Conservation (phyloP, 2,329 filamentous ascomycete genomes). For the Beauveria caledonica region DNA sequence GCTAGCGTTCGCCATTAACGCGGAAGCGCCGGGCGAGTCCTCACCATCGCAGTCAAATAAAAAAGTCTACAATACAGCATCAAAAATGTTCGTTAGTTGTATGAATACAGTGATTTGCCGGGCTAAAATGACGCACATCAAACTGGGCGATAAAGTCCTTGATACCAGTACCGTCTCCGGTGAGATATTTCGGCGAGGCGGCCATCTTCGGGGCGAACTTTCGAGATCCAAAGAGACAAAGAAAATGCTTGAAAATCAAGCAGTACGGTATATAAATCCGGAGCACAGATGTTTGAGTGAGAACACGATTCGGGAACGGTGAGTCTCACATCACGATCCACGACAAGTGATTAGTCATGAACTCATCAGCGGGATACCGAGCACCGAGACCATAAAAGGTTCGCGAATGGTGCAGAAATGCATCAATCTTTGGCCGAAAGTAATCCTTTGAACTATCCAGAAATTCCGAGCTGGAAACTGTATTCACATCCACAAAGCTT, state of each 20-base stretch:
- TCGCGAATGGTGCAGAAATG: neutral
- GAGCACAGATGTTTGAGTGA: neutral
- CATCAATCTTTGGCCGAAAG: neutral
- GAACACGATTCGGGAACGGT: neutral
- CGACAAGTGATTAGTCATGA: conserved; percentile 5
- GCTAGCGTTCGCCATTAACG: neutral
- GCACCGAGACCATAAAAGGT: neutral
- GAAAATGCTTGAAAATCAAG: neutral
- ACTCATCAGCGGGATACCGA: neutral
- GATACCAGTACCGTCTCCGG: conserved; percentile 68
- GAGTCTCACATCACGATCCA: neutral
- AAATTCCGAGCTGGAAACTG: no score
- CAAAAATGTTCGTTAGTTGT: neutral
- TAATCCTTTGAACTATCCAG: no score
- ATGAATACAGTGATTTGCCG: neutral
- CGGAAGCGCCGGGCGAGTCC: conserved; percentile 14
- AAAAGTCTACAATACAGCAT: conserved; percentile 58
- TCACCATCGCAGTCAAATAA: conserved; percentile 95
- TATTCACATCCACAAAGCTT: neutral
- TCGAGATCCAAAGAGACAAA: neutral
- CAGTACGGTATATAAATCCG: no score
- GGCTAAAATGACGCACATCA: conserved; percentile 58
- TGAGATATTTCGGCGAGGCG: conserved; percentile 55
- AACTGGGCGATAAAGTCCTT: conserved; percentile 81
- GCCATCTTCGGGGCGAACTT: neutral